Evolutionary conservation across 129 eudicot genomes (phyloP), one percentile per base, ranked within the genome.

Genomic region (Artemisia annua): DNA sequence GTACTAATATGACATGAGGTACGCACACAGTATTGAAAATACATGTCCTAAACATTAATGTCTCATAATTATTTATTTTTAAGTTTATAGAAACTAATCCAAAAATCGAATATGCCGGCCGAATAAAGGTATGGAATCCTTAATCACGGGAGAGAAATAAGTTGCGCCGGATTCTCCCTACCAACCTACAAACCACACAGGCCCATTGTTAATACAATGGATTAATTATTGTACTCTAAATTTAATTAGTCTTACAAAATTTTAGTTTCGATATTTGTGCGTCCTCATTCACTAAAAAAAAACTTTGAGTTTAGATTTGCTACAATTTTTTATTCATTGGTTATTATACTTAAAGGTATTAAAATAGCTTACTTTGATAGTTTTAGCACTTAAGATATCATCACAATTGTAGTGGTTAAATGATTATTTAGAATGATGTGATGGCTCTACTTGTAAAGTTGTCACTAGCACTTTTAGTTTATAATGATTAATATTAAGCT

Each of bases 101-200:
- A 62, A 48, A 66, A 66, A 11, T n/a, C 35, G 69, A 60, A 63
- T 78, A 71, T 70, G 26, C 62, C n/a, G n/a, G n/a, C n/a, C 72
- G 71, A 54, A 49, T 43, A 63, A 39, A n/a, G 50, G 30, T 1
- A 16, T 59, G 75, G 75, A 67, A 48, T 76, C 80, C 61, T 77
- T 35, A 64, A 51, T 69, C 71, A 70, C 76, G 66, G 81, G 76
- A 58, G 39, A 61, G 71, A 71, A 62, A 69, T 78, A 78, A 22
- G 82, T 69, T 75, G 68, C 20, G 69, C 71, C 54, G 13, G 73
- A 81, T 83, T 76, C 84, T 73, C 85, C 85, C 81, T 76, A 74
- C 82, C 76, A 46, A 76, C 79, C 83, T 73, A 76, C 85, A 76
- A 73, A 53, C 49, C 26, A 53, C 69, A n/a, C n/a, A n/a, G 30